phyloP scores from a whole-genome alignment of 1,284 basidiomycete species.

The Gymnopus androsaceus region DNA sequence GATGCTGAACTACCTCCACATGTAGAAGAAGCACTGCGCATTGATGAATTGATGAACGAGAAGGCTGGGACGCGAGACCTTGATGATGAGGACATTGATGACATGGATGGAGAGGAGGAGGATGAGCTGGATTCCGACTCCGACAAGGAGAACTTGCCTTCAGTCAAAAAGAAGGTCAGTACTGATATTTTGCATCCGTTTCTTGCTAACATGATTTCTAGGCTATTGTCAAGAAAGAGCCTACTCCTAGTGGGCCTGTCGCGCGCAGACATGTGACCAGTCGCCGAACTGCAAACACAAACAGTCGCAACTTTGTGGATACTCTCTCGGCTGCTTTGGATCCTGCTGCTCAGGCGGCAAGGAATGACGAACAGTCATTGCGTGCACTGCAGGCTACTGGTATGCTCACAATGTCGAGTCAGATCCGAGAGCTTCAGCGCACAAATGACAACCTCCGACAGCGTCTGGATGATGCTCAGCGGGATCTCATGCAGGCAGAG shows the following conservation, averaged over 20 bases:
- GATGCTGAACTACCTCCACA: constrained; percentile 30
- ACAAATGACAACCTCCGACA: constrained; percentile 17
- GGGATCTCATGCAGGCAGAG: constrained; percentile 10
- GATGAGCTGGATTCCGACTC: constrained; percentile 10
- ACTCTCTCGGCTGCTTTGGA: constrained; percentile 20
- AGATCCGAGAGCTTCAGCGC: constrained; percentile 21
- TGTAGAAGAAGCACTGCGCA: constrained; percentile 28
- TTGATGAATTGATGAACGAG: constrained; percentile 29
- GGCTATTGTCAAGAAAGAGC: background rate
- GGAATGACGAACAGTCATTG: constrained; percentile 15
- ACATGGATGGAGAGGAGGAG: too few relatives aligned
- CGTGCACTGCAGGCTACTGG: constrained; percentile 17
- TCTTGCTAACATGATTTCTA: background rate
- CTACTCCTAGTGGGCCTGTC: background rate
- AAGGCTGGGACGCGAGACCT: constrained; percentile 25
- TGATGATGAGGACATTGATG: constrained; percentile 27
- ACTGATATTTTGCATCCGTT: background rate
- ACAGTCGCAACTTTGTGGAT: constrained; percentile 12
- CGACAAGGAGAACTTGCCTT: background rate
- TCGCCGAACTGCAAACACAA: background rate
- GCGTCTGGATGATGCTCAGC: constrained; percentile 17
- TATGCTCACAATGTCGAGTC: constrained; percentile 17
- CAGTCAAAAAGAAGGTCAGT: background rate
- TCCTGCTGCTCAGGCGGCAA: background rate
- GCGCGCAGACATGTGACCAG: background rate